A percentile compares a stretch with the other conserved stretches of the same genome.
phyloP scores from a whole-genome alignment of 345 rosid genomes.

The Brassica napus region Da-Ae NC_063450.1:32319501-32320000 shows the following conservation, averaged over 20 bases:
- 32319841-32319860: slow-evolving; percentile 44
- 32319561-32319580: slow-evolving; percentile 58
- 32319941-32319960: slow-evolving; percentile 73
- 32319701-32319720: slow-evolving; percentile 75
- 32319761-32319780: slow-evolving; percentile 54
- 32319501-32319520: slow-evolving; percentile 72
- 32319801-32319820: slow-evolving; percentile 51
- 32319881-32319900: slow-evolving; percentile 64
- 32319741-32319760: slow-evolving; percentile 55
- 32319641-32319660: slow-evolving; percentile 42
- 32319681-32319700: slow-evolving; percentile 78
- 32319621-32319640: slow-evolving; percentile 36
- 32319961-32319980: slow-evolving; percentile 53
- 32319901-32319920: slow-evolving; percentile 68
- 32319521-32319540: slow-evolving; percentile 83
- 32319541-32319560: slow-evolving; percentile 60
- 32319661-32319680: slow-evolving; percentile 25
- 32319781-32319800: slow-evolving; percentile 52
- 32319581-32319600: slow-evolving; percentile 42
- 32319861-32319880: slow-evolving; percentile 50
- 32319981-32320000: neutral
- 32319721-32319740: slow-evolving; percentile 52
- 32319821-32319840: slow-evolving; percentile 39
- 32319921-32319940: slow-evolving; percentile 76
- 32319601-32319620: slow-evolving; percentile 38